Evolutionary conservation across 257 asterid genomes (phyloP), one percentile per base, ranked within the genome.

Genomic region (Przewalskia tangutica): DNA sequence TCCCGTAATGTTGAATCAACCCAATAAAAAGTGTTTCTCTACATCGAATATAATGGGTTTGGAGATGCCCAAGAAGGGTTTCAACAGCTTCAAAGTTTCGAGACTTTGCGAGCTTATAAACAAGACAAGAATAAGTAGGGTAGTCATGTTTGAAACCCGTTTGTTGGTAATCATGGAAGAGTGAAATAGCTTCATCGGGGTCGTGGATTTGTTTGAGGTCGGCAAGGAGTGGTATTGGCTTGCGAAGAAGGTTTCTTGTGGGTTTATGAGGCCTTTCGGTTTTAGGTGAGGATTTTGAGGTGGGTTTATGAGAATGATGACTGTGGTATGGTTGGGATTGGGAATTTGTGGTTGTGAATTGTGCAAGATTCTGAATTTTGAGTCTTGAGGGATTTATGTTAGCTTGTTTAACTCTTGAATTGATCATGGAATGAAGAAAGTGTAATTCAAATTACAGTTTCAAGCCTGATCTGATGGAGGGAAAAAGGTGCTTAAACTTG

Each of bases 91-190:
- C 91, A 77, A 92, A 95, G 32, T 86, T 85, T 38, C 90, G 86
- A 54, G 92, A 88, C 18, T 88, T 87, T 1, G 96, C 95, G 36
- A 95, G 98, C 88, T 89, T 92, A 89, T 92, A 92, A 53, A 90
- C 32, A 77, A 92, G 92, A 18, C 97, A 87, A 62, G 97, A 91
- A 83, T 90, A 94, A 42, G 96, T 90, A 82, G 97, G 98, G 86
- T 95, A 95, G 85, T 91, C 94, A 79, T 91, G 99, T 62, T 85
- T 90, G 93, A 86, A 80, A 42, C 97, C 98, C 81, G n/a, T 81
- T 46, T 89, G 87, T 8, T 68, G 23, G 90, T 86, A 91, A n/a
- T 89, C 87, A 59, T 83, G 59, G 91, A 95, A 91, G 55, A 86
- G 82, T 56, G 93, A 77, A 83, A 92, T 84, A 40, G 89, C 90